A percentile compares a stretch with the other conserved stretches of the same genome.
These are phyloP conservation scores for Kwoniella sp. DNA, from an alignment of 768 basidiomycete genomes.

Conservation along the genomic window DNA sequence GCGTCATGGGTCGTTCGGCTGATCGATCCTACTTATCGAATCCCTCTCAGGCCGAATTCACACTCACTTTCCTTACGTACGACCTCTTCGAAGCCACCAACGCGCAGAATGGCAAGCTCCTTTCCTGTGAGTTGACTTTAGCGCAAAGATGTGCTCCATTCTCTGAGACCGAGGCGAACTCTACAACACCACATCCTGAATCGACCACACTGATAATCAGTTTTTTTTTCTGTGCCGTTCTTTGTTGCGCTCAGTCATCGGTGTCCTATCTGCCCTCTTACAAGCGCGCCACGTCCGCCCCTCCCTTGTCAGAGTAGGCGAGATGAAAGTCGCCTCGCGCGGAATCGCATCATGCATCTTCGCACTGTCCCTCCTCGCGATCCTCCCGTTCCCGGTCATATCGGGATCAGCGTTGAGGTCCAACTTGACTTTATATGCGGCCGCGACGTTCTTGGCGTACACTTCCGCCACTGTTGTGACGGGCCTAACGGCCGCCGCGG, in stretches of 20 bases:
- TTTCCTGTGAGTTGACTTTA: conserved; percentile 46
- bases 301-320: conserved; percentile 71
- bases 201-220: too few species aligned
- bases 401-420: conserved; percentile 61
- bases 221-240: neutral
- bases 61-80: conserved; percentile 81
- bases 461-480: conserved; percentile 96
- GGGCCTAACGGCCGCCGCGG: conserved; percentile 85
- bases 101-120: conserved; percentile 52
- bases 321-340: conserved; percentile 77
- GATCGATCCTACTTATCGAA: too few species aligned
- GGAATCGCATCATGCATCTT: conserved; percentile 75
- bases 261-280: conserved; percentile 81
- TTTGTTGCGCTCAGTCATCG: conserved; percentile 67
- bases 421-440: conserved; percentile 58
- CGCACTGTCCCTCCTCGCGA: conserved; percentile 71
- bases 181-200: neutral
- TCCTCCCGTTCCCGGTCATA: conserved; percentile 66
- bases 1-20: neutral
- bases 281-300: conserved; percentile 95
- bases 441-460: conserved; percentile 84
- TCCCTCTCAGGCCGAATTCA: conserved; percentile 78
- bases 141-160: too few species aligned
- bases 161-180: neutral
- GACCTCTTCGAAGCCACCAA: conserved; percentile 54